Base-by-base conservation (phyloP, 2,329 filamentous ascomycete genomes). In the Claviceps spartinae region DNA sequence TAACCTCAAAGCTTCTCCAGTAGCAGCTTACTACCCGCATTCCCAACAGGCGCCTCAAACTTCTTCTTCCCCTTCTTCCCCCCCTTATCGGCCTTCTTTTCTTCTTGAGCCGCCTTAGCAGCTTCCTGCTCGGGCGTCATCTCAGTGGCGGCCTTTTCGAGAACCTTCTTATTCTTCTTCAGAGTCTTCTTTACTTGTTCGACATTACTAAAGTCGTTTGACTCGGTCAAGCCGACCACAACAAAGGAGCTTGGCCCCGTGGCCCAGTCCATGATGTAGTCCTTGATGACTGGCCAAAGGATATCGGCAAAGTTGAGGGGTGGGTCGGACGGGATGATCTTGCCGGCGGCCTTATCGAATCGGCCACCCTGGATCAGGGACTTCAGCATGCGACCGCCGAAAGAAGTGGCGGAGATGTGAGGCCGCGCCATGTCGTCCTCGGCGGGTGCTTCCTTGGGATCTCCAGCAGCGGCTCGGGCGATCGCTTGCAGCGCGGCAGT, bases 241-340 rank as follows among this genome's bases (percentile, higher is more conserved):
- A 95, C 87, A 60, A 95, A 97, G 1, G 86, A 87, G 59, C 88
- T 89, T 1, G 84, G 79, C 0, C 90, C 86, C 0, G 83, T 90
- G 0, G 91, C 90, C 93, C 93, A 98, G 20, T 81, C 73, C 53
- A 93, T 67, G 24, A 94, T 70, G 58, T 87, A 73, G 1, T 82
- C 78, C 64, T 86, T 79, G 66, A 97, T 90, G 55, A 85, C 72
- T 5, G 83, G 81, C 65, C 91, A 97, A n/a, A 98, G 74, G 48
- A 85, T 72, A 57, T 85, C 78, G 54, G 87, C 82, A 65, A 98
- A 98, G 48, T 83, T 77, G 52, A 97, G 74, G 7, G 86, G 77
- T 16, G 89, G 88, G 48, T 89, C 81, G 2, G 85, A 76, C 22
- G 81, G 79, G 61, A 85, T 77, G 45, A 93, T 69, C 52, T 76